phyloP scores from a whole-genome alignment of 108 stramenopile species.

The Cyclotella sp. region DNA sequence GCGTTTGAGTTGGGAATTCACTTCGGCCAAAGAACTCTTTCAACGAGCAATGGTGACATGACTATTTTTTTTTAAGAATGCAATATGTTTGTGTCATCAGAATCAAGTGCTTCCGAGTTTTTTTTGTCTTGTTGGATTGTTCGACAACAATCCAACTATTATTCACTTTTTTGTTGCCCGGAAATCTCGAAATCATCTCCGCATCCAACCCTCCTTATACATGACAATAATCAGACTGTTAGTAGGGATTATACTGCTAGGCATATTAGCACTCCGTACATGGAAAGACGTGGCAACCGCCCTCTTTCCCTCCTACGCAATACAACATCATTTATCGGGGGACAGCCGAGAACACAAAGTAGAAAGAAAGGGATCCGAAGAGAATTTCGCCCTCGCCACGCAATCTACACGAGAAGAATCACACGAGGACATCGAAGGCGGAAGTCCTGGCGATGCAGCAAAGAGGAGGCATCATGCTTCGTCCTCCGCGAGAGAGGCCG shows the following conservation, averaged over 20 bases:
- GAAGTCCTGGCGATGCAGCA: background rate
- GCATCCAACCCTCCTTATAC: background rate
- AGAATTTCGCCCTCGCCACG: background rate
- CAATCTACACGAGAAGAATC: background rate
- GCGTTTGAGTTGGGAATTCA: background rate
- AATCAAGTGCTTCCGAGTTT: no score
- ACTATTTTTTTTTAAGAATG: background rate
- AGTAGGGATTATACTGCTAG: conserved; percentile 50
- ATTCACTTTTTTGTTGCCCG: no score
- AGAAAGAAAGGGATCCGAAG: conserved; percentile 26
- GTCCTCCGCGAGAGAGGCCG: background rate
- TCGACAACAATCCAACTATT: no score
- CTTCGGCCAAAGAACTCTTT: background rate
- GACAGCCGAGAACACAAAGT: conserved; percentile 33
- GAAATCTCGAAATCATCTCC: background rate
- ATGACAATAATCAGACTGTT: conserved; percentile 21
- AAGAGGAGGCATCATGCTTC: conserved; percentile 11
- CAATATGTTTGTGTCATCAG: background rate
- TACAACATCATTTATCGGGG: conserved; percentile 36
- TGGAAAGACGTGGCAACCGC: conserved; percentile 48
- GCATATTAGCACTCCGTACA: conserved; percentile 48
- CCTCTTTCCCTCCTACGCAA: conserved; percentile 31
- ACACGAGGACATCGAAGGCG: conserved; percentile 15
- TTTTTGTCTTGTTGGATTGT: no score
- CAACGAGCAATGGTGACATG: background rate